A percentile compares a stretch with the other conserved stretches of the same genome.
Evolutionary conservation across 2,329 filamentous ascomycete species (phyloP).

Genomic region (Orbilia quercus): DNA sequence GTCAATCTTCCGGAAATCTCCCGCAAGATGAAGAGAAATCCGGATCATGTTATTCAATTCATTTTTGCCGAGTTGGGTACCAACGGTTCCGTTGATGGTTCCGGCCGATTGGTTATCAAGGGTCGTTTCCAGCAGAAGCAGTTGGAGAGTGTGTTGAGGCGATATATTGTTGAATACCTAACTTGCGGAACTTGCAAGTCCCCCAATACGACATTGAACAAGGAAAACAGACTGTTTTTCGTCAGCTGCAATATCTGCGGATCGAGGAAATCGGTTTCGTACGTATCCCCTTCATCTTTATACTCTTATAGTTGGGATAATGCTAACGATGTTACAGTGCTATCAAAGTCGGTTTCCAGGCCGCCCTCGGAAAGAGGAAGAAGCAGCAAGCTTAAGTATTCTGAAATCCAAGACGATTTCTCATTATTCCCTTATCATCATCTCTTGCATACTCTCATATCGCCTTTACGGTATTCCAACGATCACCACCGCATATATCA

Average conservation of each 20-base stretch:
- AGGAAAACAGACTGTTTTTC: conserved; percentile 99
- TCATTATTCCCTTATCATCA: background rate
- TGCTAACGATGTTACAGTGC: conserved; percentile 74
- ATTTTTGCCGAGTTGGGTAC: conserved; percentile 98
- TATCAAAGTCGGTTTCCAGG: conserved; percentile 99
- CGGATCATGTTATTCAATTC: conserved; percentile 97
- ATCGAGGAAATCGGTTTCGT: conserved; percentile 62
- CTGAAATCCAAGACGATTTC: conserved; percentile 16
- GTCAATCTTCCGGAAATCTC: conserved; percentile 99
- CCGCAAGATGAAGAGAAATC: conserved; percentile 98
- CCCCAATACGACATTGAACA: conserved; percentile 94
- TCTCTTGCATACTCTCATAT: conserved; percentile 1
- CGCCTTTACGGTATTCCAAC: conserved; percentile 6
- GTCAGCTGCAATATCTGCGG: conserved; percentile 86
- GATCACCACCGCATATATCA: conserved; percentile 8
- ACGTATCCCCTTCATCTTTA: conserved; percentile 20
- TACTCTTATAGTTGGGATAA: conserved; percentile 80
- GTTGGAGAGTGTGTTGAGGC: conserved; percentile 94
- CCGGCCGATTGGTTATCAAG: conserved; percentile 94
- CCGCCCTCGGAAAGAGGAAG: conserved; percentile 98
- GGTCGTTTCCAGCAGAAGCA: conserved; percentile 99
- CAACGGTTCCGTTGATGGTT: conserved; percentile 92
- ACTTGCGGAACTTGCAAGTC: conserved; percentile 98
- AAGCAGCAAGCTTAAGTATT: conserved; percentile 82
- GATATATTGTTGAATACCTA: conserved; percentile 98